These are phyloP conservation scores for Globisporangium emineosum DNA, from an alignment of 352 stramenopile genomes.

Conservation along the genomic window DNA sequence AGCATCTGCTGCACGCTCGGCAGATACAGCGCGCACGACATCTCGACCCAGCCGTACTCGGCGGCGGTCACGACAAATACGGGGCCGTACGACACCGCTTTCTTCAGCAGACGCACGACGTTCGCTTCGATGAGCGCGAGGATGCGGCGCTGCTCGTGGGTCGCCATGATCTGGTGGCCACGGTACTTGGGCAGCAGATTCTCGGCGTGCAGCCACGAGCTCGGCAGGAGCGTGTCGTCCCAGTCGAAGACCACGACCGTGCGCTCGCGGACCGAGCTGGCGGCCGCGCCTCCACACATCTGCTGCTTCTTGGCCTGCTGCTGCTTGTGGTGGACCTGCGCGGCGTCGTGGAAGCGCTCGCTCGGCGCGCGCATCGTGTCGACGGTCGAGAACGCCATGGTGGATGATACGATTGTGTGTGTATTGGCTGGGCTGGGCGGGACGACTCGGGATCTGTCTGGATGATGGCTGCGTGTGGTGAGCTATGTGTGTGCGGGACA, in stretches of 20 bases:
- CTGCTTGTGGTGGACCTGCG: constrained; percentile 14
- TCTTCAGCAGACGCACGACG: constrained; percentile 60
- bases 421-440: neutral
- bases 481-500: no score
- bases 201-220: constrained; percentile 79
- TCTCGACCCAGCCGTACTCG: constrained; percentile 83
- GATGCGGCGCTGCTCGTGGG: constrained; percentile 49
- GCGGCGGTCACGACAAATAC: constrained; percentile 86
- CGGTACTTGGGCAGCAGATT: constrained; percentile 78
- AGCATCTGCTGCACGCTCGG: constrained; percentile 62
- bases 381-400: constrained; percentile 48
- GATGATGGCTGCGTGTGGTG: constrained; percentile 1
- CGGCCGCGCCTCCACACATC: constrained; percentile 4
- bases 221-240: constrained; percentile 87
- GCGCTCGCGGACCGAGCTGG: constrained; percentile 51
- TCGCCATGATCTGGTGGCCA: constrained; percentile 64
- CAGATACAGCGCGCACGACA: constrained; percentile 76
- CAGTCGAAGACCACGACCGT: constrained; percentile 87
- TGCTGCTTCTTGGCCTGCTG: constrained; percentile 19
- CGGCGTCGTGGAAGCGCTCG: constrained; percentile 15
- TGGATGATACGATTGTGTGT: no score
- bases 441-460: no score
- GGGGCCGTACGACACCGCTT: constrained; percentile 71
- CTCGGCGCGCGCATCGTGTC: constrained; percentile 34
- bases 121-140: constrained; percentile 60